Evolutionary conservation across 805 yeast species (phyloP).

Genomic region (Scheffersomyces spartinae): DNA sequence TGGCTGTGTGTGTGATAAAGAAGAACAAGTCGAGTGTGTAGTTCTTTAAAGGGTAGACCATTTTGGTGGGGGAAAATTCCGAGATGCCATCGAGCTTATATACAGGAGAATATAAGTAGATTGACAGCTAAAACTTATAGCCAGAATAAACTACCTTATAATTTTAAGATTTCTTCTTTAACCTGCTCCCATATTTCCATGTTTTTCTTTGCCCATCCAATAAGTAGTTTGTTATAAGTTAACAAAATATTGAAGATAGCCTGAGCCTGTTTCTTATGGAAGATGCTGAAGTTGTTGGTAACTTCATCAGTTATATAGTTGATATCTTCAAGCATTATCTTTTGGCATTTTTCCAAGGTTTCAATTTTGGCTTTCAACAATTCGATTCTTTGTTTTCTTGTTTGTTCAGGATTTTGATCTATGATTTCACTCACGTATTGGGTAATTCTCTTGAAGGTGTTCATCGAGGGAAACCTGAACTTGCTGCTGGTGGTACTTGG

Average conservation of each 20-base stretch:
- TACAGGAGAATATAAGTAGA: not conserved
- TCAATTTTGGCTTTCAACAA: conserved; percentile 39
- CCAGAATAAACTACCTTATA: conserved; percentile 7
- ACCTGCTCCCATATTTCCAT: conserved; percentile 59
- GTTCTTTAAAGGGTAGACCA: not conserved
- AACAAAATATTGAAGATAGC: conserved; percentile 40
- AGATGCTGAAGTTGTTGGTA: conserved; percentile 36
- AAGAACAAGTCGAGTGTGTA: not conserved
- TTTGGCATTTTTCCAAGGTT: conserved; percentile 40
- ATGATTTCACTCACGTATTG: conserved; percentile 46
- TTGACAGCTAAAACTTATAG: not conserved
- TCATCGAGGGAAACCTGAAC: conserved; percentile 44
- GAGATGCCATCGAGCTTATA: not conserved
- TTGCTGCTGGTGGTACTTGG: conserved; percentile 17
- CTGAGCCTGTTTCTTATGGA: conserved; percentile 37
- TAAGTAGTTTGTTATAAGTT: conserved; percentile 43
- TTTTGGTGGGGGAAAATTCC: no score
- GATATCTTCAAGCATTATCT: conserved; percentile 28
- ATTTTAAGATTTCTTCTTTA: conserved; percentile 23
- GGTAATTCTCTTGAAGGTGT: conserved; percentile 36
- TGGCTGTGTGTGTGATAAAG: not conserved
- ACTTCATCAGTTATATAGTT: conserved; percentile 30
- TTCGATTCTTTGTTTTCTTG: conserved; percentile 41
- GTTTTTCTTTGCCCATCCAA: conserved; percentile 59
- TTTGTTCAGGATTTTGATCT: conserved; percentile 56